Evolutionary conservation across 2,329 filamentous ascomycete species (phyloP).

Genomic region (Monilinia laxa): DNA sequence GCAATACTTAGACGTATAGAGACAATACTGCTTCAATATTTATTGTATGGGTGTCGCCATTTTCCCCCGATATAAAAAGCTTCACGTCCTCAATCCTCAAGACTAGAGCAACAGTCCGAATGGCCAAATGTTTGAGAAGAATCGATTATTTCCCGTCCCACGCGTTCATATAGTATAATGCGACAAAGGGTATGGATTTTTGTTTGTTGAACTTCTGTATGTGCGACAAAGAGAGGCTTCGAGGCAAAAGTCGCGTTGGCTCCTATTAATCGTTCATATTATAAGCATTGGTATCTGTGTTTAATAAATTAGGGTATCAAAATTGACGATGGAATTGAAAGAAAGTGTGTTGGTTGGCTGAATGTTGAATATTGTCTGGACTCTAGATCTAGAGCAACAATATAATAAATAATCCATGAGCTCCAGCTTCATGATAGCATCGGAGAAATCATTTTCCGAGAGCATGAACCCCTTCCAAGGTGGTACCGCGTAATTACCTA

Average conservation of each 20-base stretch:
- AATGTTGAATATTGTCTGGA: background rate
- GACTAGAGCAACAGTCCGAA: background rate
- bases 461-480: background rate
- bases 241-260: background rate
- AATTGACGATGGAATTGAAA: background rate
- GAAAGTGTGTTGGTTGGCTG: background rate
- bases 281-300: background rate
- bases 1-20: background rate
- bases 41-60: conserved; percentile 1
- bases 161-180: conserved; percentile 1
- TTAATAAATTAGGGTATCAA: background rate
- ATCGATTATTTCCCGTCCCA: background rate
- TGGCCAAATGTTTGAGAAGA: background rate
- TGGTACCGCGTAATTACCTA: background rate
- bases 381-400: background rate
- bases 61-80: background rate
- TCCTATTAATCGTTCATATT: background rate
- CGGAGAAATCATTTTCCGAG: conserved; percentile 14
- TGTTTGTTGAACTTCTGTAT: background rate
- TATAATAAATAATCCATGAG: background rate
- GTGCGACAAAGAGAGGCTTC: background rate
- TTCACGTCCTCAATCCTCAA: too few relatives aligned
- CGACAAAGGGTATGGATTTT: background rate
- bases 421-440: background rate
- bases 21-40: background rate